A percentile compares a stretch with the other conserved stretches of the same genome.
These are phyloP conservation scores for Phytopythium oedochilum DNA, from an alignment of 352 stramenopile species.

Conservation along the genomic window DNA sequence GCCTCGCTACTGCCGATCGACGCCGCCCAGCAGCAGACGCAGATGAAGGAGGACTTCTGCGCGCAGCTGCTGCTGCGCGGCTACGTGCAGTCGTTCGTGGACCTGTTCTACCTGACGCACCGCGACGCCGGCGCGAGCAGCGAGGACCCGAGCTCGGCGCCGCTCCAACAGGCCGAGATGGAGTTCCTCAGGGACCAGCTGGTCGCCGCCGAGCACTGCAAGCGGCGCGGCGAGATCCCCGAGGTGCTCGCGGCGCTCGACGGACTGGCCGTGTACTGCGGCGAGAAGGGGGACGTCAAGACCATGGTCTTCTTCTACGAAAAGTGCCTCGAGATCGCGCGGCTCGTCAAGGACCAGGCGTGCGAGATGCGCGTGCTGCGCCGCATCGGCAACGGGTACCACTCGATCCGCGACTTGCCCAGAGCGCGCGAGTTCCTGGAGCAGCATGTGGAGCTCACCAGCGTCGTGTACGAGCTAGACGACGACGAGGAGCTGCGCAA, in stretches of 20 bases:
- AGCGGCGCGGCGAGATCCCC: slow-evolving; percentile 81
- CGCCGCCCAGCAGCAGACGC: slow-evolving; percentile 36
- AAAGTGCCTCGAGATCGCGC: slow-evolving; percentile 90
- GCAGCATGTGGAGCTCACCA: slow-evolving; percentile 68
- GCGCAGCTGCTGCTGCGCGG: slow-evolving; percentile 84
- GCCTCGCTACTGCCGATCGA: slow-evolving; percentile 5
- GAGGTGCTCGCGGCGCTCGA: slow-evolving; percentile 86
- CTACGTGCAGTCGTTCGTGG: slow-evolving; percentile 92
- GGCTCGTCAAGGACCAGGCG: slow-evolving; percentile 79
- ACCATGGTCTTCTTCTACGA: slow-evolving; percentile 93
- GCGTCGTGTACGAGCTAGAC: slow-evolving; percentile 60
- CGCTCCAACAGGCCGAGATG: slow-evolving; percentile 55
- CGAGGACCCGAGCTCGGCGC: background rate
- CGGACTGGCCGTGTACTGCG: slow-evolving; percentile 65
- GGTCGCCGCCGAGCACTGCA: slow-evolving; percentile 81
- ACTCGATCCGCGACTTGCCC: slow-evolving; percentile 61
- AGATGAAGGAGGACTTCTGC: slow-evolving; percentile 77
- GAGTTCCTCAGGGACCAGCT: slow-evolving; percentile 88
- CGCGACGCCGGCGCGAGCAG: slow-evolving; percentile 31
- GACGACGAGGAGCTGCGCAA: slow-evolving; percentile 50
- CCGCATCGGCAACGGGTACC: slow-evolving; percentile 80
- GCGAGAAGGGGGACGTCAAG: slow-evolving; percentile 74
- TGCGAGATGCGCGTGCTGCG: slow-evolving; percentile 86
- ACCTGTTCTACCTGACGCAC: slow-evolving; percentile 94
- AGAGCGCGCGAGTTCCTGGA: slow-evolving; percentile 82